Evolutionary conservation across 2,329 filamentous ascomycete species (phyloP), one percentile per base, ranked within the genome.

Genomic region (Balansia obtecta): DNA sequence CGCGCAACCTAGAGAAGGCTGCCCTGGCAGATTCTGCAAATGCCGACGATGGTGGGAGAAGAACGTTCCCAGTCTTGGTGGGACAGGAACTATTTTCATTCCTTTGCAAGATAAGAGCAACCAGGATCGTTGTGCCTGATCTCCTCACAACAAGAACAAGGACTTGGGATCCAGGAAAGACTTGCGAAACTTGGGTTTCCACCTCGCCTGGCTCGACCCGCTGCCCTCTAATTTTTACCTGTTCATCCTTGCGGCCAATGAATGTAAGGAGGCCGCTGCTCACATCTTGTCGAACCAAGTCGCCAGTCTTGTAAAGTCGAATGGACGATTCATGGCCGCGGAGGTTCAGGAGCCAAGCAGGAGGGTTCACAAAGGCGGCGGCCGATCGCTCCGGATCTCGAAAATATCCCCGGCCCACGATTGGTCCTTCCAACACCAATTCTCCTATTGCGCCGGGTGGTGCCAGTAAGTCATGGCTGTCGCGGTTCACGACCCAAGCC

Each of bases 361-460:
- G 30, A 34, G 44, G 50, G 16, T 22, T 38, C 13, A 55, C 49
- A 8, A n/a, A 48, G 10, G 54, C 48, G 4, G 42, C 6, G 16
- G 53, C 49, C 38, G 56, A 54, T 16, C 56, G 51, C 15, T 46
- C 49, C 4, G 18, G 12, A 37, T 56, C 46, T 2, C 55, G 50
- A 10, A 46, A 50, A 45, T 56, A 58, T 7, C 56, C 56, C 12
- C 56, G 49, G 5, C 53, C 55, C 1, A 58, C 47, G 12, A 55
- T 52, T 32, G 55, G 54, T 12, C 56, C 56, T 12, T 52, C 53
- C 22, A 57, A 44, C 1, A 57, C 52, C 33, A 57, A 55, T 44
- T 57, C 56, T 34, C 56, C 56, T 10, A 56, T 38, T 1, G 53
- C 53, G 16, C 56, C 56, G 10, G 51, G 38, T 18, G 56, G 53